Percentiles rank a stretch among this genome's conserved stretches.
phyloP scores from a whole-genome alignment of 1,139 yeast genomes.

The Yamadazyma atlantica region DNA sequence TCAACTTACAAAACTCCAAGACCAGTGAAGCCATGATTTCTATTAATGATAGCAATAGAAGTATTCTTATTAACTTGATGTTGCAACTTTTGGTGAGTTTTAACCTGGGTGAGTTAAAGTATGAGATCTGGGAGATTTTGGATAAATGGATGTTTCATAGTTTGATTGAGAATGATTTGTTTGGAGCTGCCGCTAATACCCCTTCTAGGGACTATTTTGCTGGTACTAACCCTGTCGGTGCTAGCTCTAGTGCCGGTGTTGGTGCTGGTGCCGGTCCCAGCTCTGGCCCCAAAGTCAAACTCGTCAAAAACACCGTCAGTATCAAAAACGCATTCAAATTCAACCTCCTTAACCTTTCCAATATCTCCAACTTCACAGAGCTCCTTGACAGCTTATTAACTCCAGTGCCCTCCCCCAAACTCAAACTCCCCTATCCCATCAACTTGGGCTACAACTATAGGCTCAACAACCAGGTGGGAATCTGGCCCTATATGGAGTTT shows the following conservation, averaged over 20 bases:
- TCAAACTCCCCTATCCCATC: slow-evolving; percentile 57
- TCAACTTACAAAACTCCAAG: slow-evolving; percentile 17
- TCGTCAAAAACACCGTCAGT: slow-evolving; percentile 28
- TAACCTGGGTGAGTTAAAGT: slow-evolving; percentile 40
- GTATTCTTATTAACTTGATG: slow-evolving; percentile 34
- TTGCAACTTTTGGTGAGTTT: slow-evolving; percentile 47
- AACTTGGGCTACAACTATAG: slow-evolving; percentile 65
- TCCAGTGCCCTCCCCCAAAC: slow-evolving; percentile 31
- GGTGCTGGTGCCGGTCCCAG: slow-evolving; percentile 1
- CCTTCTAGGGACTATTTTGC: slow-evolving; percentile 1
- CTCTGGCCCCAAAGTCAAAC: slow-evolving; percentile 14
- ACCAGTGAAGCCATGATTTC: slow-evolving; percentile 20
- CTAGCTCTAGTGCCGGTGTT: slow-evolving; percentile 7
- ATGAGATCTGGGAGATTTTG: slow-evolving; percentile 64
- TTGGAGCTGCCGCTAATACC: no score
- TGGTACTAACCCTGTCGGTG: slow-evolving; percentile 3
- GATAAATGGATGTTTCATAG: slow-evolving; percentile 73
- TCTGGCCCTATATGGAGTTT: slow-evolving; percentile 81
- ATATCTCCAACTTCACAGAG: slow-evolving; percentile 61
- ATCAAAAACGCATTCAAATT: slow-evolving; percentile 34
- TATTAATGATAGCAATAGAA: slow-evolving; percentile 38
- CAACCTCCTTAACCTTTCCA: slow-evolving; percentile 44
- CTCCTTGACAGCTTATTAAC: slow-evolving; percentile 42
- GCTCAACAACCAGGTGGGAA: slow-evolving; percentile 49
- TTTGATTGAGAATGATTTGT: slow-evolving; percentile 16